Conservation (phyloP, 2,329 filamentous ascomycete species). For the Neonectria ditissima region DNA sequence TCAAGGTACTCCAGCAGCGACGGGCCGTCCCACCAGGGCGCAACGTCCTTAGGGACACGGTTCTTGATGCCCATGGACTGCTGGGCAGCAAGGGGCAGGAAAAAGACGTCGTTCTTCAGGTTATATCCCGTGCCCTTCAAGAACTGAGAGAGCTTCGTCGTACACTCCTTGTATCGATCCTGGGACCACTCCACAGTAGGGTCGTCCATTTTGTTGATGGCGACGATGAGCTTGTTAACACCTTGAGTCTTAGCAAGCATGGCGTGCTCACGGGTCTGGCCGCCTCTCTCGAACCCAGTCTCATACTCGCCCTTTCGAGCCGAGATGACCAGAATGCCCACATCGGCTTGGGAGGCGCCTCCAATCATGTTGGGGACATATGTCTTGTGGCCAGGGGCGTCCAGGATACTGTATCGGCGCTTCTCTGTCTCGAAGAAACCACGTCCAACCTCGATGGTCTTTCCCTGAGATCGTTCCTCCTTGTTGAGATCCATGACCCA, state of each 20-base stretch:
- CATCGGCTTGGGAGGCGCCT: slow-evolving; percentile 90
- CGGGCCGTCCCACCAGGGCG: slow-evolving; percentile 88
- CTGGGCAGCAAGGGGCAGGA: slow-evolving; percentile 97
- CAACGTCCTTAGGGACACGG: slow-evolving; percentile 79
- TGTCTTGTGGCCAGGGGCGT: slow-evolving; percentile 97
- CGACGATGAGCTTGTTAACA: slow-evolving; percentile 95
- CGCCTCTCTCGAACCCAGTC: slow-evolving; percentile 95
- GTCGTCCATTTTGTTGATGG: slow-evolving; percentile 99
- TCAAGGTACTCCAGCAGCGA: slow-evolving; percentile 97
- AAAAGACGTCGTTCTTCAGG: slow-evolving; percentile 90
- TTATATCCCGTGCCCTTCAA: slow-evolving; percentile 95
- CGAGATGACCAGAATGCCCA: slow-evolving; percentile 95
- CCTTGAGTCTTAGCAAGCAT: slow-evolving; percentile 98
- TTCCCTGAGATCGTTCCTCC: slow-evolving; percentile 95
- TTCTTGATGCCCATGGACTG: slow-evolving; percentile 88
- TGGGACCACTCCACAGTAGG: slow-evolving; percentile 96
- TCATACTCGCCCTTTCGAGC: slow-evolving; percentile 99
- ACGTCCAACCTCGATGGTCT: slow-evolving; percentile 96
- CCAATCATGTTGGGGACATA: slow-evolving; percentile 99
- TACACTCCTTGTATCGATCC: slow-evolving; percentile 93
- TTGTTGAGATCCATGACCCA: slow-evolving; percentile 98
- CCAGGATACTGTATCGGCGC: slow-evolving; percentile 94
- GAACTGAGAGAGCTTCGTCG: slow-evolving; percentile 86
- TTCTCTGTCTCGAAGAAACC: slow-evolving; percentile 98
- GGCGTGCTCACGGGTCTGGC: slow-evolving; percentile 96